Evolutionary conservation across 2,329 filamentous ascomycete species (phyloP).

Genomic region (Nothophoma quercina): DNA sequence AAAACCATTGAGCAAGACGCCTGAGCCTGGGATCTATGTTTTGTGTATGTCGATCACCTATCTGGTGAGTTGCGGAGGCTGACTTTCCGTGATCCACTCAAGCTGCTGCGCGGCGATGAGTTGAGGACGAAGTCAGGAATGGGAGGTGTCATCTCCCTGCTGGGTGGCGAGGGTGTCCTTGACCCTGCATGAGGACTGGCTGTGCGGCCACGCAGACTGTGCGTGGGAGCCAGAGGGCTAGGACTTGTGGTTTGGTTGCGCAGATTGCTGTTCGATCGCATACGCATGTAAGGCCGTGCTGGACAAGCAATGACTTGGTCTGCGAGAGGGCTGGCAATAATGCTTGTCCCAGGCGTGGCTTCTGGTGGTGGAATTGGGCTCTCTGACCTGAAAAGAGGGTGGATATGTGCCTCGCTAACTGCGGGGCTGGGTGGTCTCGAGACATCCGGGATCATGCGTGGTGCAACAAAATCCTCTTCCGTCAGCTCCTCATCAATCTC

Average conservation of each 20-base stretch:
- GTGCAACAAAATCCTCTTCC: slow-evolving; percentile 41
- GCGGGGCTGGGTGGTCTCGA: slow-evolving; percentile 50
- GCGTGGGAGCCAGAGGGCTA: slow-evolving; percentile 33
- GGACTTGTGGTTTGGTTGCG: slow-evolving; percentile 32
- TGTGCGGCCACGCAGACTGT: slow-evolving; percentile 33
- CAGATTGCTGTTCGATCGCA: slow-evolving; percentile 43
- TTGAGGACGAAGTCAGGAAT: slow-evolving; percentile 55
- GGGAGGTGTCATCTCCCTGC: slow-evolving; percentile 49
- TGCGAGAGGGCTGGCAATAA: slow-evolving; percentile 73
- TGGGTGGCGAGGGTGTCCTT: slow-evolving; percentile 46
- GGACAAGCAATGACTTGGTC: slow-evolving; percentile 65
- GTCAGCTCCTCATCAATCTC: slow-evolving; percentile 31
- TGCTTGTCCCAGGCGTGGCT: slow-evolving; percentile 71
- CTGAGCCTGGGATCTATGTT: not conserved
- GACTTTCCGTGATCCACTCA: slow-evolving; percentile 41
- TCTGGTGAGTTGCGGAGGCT: slow-evolving; percentile 35
- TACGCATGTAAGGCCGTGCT: slow-evolving; percentile 46
- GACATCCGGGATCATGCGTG: slow-evolving; percentile 44
- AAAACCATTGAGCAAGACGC: not conserved
- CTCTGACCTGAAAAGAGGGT: slow-evolving; percentile 78
- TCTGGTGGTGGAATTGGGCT: slow-evolving; percentile 72
- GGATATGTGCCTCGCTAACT: slow-evolving; percentile 72
- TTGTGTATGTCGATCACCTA: slow-evolving; percentile 17
- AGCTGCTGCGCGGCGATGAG: slow-evolving; percentile 50
- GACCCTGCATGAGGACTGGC: slow-evolving; percentile 29